These are phyloP conservation scores for Dendrothele bispora DNA, from an alignment of 768 basidiomycete species.

Conservation along the genomic window DNA sequence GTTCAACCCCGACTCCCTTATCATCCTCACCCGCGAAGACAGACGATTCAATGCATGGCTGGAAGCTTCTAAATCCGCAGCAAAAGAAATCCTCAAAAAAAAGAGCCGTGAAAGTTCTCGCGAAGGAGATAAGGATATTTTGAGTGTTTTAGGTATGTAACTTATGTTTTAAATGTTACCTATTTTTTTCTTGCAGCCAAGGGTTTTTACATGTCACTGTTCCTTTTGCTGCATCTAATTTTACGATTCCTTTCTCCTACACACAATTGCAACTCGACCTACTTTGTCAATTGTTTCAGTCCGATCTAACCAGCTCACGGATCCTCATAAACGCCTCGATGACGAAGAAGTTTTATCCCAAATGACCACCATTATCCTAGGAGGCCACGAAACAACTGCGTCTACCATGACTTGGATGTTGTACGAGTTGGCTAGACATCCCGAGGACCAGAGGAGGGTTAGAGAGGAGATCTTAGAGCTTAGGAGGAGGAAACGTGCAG, in stretches of 20 bases:
- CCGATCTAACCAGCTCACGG: conserved; percentile 52
- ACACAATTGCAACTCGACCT: no score
- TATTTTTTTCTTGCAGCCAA: no score
- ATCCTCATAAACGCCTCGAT: conserved; percentile 39
- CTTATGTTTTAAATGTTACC: no score
- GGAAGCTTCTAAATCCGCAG: neutral
- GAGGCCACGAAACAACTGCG: conserved; percentile 63
- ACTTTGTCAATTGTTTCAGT: conserved; percentile 39
- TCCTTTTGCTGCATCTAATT: no score
- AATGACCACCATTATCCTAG: conserved; percentile 48
- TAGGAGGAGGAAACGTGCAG: conserved; percentile 12
- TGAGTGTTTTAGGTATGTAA: conserved; percentile 24
- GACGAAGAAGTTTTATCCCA: conserved; percentile 50
- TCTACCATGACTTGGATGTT: conserved; percentile 60
- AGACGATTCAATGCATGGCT: neutral
- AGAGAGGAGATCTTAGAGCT: conserved; percentile 52
- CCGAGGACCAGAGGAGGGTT: conserved; percentile 57
- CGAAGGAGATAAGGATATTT: conserved; percentile 2
- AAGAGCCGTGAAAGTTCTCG: neutral
- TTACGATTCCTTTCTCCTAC: no score
- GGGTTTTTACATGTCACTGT: no score
- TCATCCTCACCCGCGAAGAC: conserved; percentile 3
- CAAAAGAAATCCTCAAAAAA: conserved; percentile 15
- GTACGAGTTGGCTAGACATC: conserved; percentile 58
- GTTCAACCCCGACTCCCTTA: no score